A percentile compares a stretch with the other conserved stretches of the same genome.
Evolutionary conservation across 1,284 basidiomycete species (phyloP).

Genomic region (Naganishia sp.): DNA sequence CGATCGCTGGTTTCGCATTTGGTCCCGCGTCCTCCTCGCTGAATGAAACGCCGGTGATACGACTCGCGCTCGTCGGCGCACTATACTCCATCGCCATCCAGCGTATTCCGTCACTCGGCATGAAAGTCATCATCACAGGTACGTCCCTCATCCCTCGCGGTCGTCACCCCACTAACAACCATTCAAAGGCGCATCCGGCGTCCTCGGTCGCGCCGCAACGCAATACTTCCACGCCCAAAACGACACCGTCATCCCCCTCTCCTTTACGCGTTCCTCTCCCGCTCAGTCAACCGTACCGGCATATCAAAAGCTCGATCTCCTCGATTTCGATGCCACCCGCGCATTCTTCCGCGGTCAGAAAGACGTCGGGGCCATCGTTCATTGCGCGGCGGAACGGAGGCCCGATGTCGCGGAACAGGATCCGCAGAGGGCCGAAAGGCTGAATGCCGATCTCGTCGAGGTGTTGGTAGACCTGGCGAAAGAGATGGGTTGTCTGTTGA

Average conservation of each 20-base stretch:
- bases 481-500: constrained; percentile 48
- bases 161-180: background rate
- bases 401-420: constrained; percentile 54
- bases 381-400: constrained; percentile 58
- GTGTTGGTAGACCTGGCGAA: constrained; percentile 48
- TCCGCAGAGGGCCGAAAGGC: constrained; percentile 54
- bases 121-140: constrained; percentile 42
- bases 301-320: constrained; percentile 56
- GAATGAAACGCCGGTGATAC: background rate
- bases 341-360: constrained; percentile 49
- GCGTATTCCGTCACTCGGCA: constrained; percentile 7
- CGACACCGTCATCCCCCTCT: constrained; percentile 52
- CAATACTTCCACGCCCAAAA: constrained; percentile 41
- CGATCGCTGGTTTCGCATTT: no score
- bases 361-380: constrained; percentile 44
- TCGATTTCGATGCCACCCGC: constrained; percentile 51
- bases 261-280: constrained; percentile 49
- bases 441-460: constrained; percentile 56
- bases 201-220: constrained; percentile 56
- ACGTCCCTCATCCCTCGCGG: background rate
- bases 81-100: background rate
- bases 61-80: background rate
- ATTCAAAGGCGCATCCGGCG: constrained; percentile 56
- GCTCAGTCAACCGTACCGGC: constrained; percentile 27
- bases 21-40: no score